Base-by-base conservation (phyloP, 2,329 filamentous ascomycete genomes). In the Fusarium solani-melongenae region DNA sequence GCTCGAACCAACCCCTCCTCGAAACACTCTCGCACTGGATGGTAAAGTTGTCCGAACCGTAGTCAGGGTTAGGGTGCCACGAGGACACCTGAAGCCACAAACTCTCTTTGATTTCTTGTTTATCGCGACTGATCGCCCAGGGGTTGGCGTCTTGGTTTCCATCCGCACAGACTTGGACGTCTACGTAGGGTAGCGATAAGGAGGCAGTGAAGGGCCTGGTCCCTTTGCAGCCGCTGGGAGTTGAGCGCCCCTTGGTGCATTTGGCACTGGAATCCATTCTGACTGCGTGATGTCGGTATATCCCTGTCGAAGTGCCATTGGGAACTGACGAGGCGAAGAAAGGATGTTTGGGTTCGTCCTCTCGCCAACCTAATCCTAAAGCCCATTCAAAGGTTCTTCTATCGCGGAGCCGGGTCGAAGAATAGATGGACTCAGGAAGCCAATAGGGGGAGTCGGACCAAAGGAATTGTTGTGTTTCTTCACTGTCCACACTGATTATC, bases 1-100 rank as follows among this genome's bases (percentile, higher is more conserved):
- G 62, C 22, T 74, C 57, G n/a, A 75, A 70, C 41, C 49, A 76
- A 1, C 66, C 74, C 31, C 67, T 62, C 15, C 58, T 70, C 22
- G 74, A 73, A n/a, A 60, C 38, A 20, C 53, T 67, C 6, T 75
- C 59, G 17, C 62, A 67, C 15, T 33, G 53, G 1, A 69, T 29
- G 11, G 67, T 39, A 1, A 53, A 76, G 10, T 55, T 49, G 1
- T 29, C 22, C 2, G 14, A 14, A 14, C 17, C 24, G 46, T 12
- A 12, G 17, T n/a, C 12, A 8, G 17, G 11, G 17, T 51, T 2
- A 12, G 27, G 24, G 3, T 51, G 1, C 27, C 15, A 29, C 14
- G 33, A 39, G 20, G 39, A 41, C 7, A 67, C 22, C 9, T 34
- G 44, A 4, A 75, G 29, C 33, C 62, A 75, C 2, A 74, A 2